Base-by-base conservation (phyloP, 495 filamentous ascomycete species). In the Halenospora varia region DNA sequence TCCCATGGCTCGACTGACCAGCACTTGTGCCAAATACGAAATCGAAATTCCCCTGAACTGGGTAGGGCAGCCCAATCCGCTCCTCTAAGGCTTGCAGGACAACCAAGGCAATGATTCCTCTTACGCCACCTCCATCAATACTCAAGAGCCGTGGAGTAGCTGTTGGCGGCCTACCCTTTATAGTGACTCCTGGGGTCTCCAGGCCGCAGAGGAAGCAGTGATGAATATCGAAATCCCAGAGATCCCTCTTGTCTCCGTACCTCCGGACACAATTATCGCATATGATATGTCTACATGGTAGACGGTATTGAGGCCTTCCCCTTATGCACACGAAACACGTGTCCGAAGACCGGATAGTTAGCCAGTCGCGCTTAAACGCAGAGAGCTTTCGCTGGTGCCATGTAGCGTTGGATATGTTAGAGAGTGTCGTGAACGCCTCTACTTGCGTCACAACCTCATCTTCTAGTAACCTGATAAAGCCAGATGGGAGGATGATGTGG, bases 41-140 rank as follows among this genome's bases (percentile, higher is more conserved):
- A 24, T 65, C 51, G 25, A 69, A 67, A 48, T 39, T 45, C 51
- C 57, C 52, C 48, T 61, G 57, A 25, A 69, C 29, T 26, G 53
- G 62, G 20, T 58, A 55, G 41, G n/a, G 35, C 26, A 66, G 22
- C 8, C 60, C 26, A n/a, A 63, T 48, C 13, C 15, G 18, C 23
- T 63, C 51, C 48, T 65, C 23, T 47, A 67, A 54, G 58, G 26
- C 22, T 29, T 57, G 26, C 39, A 69, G 49, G 25, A 48, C 52
- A 19, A n/a, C 53, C 51, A 69, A 45, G 10, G 62, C 45, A 22
- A 66, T 25, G 17, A 70, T 51, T 22, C 65, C 60, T 23, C 58
- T 44, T 54, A 51, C 53, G 11, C 67, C 66, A 26, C 61, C 67
- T 48, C 62, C 57, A 64, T 70, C 60, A 44, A 68, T 62, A 48